Base-by-base conservation (phyloP, 2,329 filamentous ascomycete species). In the Epichloe baconii region DNA sequence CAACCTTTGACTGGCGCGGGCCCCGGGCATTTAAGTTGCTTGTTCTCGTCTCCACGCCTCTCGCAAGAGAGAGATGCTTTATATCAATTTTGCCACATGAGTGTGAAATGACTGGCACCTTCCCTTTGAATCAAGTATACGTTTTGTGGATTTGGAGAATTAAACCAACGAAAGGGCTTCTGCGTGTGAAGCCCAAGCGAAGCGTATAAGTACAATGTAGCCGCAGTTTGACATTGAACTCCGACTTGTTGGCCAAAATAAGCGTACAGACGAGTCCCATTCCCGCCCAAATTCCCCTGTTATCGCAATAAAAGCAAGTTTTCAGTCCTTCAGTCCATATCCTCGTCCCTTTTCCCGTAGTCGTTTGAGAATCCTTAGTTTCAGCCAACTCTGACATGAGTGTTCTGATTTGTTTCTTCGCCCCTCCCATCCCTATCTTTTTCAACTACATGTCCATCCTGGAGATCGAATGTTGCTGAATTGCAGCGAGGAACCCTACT, bases 401-500 rank as follows among this genome's bases (percentile, higher is more conserved):
- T 14, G 11, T 15, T 41, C 38, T 23, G 21, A 4, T 23, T 43
- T n/a, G 7, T 21, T 43, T 19, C n/a, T 15, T 37, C 17, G 26
- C 8, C 26, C 26, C 3, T 31, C 31, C 45, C 17, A 45, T 11
- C 15, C 35, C 19, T 41, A 21, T 10, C 11, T 15, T 44, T 37
- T 43, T 43, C 14, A 12, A 43, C 26, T 31, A 4, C 26, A 31
- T 31, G 26, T 31, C 26, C 26, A 11, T 31, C 26, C 26, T 11
- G 26, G 26, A 4, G 26, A 31, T 31, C 3, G 26, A 31, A 31
- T 31, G 10, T 4, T 12, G 38, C 38, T 10, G 6, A 2, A 19
- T 7, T 17, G 38, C 7, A 19, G 23, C 14, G 23, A 37, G 17
- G 19, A 36, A 23, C 42, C 26, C 57, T 59, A 69, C 49, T 68